Conservation (phyloP, 1,284 basidiomycete species). For the Schizopora paradoxa region DNA sequence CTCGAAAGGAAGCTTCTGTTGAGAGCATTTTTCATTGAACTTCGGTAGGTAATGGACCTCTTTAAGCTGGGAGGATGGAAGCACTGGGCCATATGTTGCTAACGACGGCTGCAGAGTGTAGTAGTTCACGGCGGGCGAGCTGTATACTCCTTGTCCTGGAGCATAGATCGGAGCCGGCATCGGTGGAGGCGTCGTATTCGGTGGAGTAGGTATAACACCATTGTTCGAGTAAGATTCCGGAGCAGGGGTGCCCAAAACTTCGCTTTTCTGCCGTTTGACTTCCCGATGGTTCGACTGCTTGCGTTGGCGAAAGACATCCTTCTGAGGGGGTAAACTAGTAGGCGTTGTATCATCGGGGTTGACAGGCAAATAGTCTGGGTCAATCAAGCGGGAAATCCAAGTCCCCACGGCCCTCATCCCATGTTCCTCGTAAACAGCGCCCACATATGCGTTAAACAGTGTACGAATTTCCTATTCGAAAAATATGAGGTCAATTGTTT, state of each 20-base stretch:
- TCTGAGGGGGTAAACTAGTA: background rate
- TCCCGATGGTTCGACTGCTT: conserved; percentile 5
- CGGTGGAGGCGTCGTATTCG: conserved; percentile 3
- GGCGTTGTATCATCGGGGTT: conserved; percentile 28
- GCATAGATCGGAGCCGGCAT: background rate
- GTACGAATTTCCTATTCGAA: conserved; percentile 54
- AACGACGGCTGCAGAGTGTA: background rate
- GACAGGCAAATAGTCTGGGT: too few species aligned
- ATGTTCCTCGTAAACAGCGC: conserved; percentile 52
- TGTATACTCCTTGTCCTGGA: background rate
- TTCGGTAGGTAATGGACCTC: conserved; percentile 56
- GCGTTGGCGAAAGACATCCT: background rate
- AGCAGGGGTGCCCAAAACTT: background rate
- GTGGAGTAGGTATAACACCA: background rate
- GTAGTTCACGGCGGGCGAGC: background rate
- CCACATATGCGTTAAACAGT: conserved; percentile 63
- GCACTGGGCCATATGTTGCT: conserved; percentile 25
- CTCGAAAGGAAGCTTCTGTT: conserved; percentile 54
- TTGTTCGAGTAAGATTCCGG: background rate
- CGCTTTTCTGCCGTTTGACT: background rate
- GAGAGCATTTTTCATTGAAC: conserved; percentile 67
- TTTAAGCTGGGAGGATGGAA: conserved; percentile 38
- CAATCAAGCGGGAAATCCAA: conserved; percentile 55
- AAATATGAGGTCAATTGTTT: too few species aligned
- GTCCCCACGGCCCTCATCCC: conserved; percentile 46